These are phyloP conservation scores for Tricholomella constricta DNA, from an alignment of 768 basidiomycete genomes.

Conservation along the genomic window DNA sequence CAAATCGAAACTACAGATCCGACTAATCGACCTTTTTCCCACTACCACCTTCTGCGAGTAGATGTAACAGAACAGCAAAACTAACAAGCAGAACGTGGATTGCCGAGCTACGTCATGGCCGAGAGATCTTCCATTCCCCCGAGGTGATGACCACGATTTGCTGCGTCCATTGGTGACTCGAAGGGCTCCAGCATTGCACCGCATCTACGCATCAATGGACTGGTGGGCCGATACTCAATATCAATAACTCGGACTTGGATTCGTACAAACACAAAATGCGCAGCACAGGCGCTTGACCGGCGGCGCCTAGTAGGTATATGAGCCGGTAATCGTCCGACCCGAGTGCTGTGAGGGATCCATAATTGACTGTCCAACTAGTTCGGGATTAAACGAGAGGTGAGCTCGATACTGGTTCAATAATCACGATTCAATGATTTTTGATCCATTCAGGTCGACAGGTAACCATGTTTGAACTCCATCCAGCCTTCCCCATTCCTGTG, in stretches of 20 bases:
- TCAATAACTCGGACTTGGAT: not conserved
- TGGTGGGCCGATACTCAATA: too few relatives aligned
- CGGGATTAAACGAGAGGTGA: not conserved
- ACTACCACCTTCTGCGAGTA: too few relatives aligned
- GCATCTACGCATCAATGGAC: not conserved
- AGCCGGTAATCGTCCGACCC: not conserved
- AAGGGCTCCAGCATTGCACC: not conserved
- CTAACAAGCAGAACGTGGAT: not conserved
- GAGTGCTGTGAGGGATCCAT: not conserved
- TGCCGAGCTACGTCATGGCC: not conserved
- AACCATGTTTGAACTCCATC: not conserved
- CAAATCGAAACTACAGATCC: too few relatives aligned
- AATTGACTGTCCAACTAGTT: not conserved
- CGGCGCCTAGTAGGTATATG: not conserved
- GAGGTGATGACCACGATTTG: not conserved
- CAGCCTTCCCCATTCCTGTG: not conserved
- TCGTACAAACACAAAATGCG: too few relatives aligned
- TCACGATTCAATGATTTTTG: not conserved
- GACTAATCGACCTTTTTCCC: too few relatives aligned
- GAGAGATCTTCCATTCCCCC: not conserved
- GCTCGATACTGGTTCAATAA: not conserved
- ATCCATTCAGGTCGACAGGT: not conserved
- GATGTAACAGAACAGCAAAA: too few relatives aligned
- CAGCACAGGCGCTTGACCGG: not conserved
- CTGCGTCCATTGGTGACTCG: not conserved